These are phyloP conservation scores for Microsporum canis DNA, from an alignment of 2,329 filamentous ascomycete genomes.

Conservation along the genomic window DNA sequence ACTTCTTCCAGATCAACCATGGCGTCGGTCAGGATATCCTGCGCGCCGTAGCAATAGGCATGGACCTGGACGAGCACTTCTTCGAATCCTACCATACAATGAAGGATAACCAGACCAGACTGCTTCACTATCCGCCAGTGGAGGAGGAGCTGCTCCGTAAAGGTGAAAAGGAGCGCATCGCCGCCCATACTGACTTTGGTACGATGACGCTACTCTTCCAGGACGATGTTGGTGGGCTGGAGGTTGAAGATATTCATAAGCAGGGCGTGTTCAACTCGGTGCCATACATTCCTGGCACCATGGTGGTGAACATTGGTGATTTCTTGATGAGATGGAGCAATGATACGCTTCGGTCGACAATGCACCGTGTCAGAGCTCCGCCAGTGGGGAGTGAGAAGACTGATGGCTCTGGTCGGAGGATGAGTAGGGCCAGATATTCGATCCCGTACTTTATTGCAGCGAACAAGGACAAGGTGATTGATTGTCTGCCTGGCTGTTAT, in stretches of 20 bases:
- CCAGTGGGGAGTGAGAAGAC: constrained; percentile 12
- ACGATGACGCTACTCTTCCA: constrained; percentile 46
- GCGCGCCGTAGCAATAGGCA: constrained; percentile 36
- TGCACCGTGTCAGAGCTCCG: constrained; percentile 43
- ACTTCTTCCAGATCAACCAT: constrained; percentile 42
- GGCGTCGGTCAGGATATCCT: constrained; percentile 36
- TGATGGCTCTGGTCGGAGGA: constrained; percentile 19
- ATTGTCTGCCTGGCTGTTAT: constrained; percentile 41
- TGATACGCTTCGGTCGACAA: constrained; percentile 41
- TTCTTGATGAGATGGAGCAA: constrained; percentile 42
- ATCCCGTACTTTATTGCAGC: constrained; percentile 50
- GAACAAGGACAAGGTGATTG: constrained; percentile 40
- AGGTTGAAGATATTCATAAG: constrained; percentile 37
- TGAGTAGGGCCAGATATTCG: constrained; percentile 45
- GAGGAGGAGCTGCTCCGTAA: constrained; percentile 35
- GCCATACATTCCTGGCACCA: constrained; percentile 30
- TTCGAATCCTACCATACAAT: constrained; percentile 43
- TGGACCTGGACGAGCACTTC: constrained; percentile 38
- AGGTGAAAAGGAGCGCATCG: constrained; percentile 38
- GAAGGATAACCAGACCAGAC: constrained; percentile 48
- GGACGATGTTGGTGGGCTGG: constrained; percentile 41
- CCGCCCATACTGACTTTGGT: constrained; percentile 45
- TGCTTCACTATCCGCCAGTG: constrained; percentile 49
- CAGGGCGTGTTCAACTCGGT: constrained; percentile 33
- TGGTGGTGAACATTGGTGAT: constrained; percentile 42